Evolutionary conservation across 345 rosid species (phyloP), one percentile per base, ranked within the genome.

Genomic region (Salix caprea): DNA sequence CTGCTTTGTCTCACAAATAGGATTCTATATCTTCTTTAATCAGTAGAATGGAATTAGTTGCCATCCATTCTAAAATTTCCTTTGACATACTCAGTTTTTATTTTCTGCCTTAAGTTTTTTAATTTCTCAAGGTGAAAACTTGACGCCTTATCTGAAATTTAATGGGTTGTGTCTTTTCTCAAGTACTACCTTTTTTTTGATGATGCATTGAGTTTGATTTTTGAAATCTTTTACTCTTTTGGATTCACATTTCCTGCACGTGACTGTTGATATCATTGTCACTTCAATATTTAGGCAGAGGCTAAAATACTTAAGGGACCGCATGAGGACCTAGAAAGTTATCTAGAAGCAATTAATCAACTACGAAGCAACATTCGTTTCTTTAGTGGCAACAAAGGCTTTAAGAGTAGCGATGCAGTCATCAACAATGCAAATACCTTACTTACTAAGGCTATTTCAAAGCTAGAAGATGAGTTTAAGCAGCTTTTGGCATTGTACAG

Each of bases 381-480:
- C 77, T 92, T 93, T 78, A 90, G 88, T 72, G 80, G 88, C 82
- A 87, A 83, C 70, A 92, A 90, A 83, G 87, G 91, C 81, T 91
- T 85, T 82, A 92, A 86, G 84, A 92, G 85, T 76, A 88, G 88
- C 19, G 97, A 96, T 76, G 91, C 78, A 74, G 89, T 91, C 67
- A 85, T 92, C 75, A 89, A 85, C 78, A 85, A 92, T 65, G 92
- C 94, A 21, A 92, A 88, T 83, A 85, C 68, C 78, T 87, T 96
- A 81, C 98, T 93, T 86, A 86, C 89, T 36, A 96, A 91, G 86
- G 97, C 99, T 74, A 91, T 93, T 82, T 88, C 96, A 37, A 93
- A 93, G 86, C 90, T 93, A 61, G 98, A 93, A 70, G 99, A 96
- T 10, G 99, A 96, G 89, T 96, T 93, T 82, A 91, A 86, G 86